Evolutionary conservation across 192 early-diverging fungal genomes (phyloP), one percentile per base, ranked within the genome.

Genomic region (Coemansia sp.): DNA sequence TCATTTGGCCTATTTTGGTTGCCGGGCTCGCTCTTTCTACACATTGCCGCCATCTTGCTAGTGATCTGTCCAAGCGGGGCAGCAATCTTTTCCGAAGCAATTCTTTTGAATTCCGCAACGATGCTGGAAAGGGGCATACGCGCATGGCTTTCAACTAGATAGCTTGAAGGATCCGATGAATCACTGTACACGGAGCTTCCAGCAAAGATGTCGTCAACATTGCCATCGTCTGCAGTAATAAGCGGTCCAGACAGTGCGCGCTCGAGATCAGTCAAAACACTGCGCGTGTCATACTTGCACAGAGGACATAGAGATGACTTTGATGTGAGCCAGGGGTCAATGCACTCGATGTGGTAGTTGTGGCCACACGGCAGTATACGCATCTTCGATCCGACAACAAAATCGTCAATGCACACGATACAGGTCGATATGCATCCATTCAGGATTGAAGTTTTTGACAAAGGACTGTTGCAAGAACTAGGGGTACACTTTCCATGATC

Each of bases 331-430:
- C 85, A 86, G 3, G 78, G 80, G 49, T 86, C 85, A 43, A 86
- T 80, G 62, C 85, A 86, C 32, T 79, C 83, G 10, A 79, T 78
- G 62, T 86, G 85, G 66, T 84, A 86, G 67, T 76, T 75, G 77
- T 86, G 85, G 17, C 80, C 74, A 39, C 84, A 85, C 7, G 84
- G 84, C 58, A 85, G 65, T 37, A 80, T 76, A 45, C 84, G 76
- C 78, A 80, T 77, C 56, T 71, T 74, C 43, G 74, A 73, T 7
- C 83, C 83, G 32, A 71, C 69, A 0, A 69, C 75, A 71, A 84
- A 84, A 50, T 84, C 83, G 39, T 84, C 83, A 38, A 84, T 84
- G 59, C 83, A 84, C n/a, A 84, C 78, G 44, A 76, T 80, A 58
- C 83, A 84, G 5, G 81, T 84, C 43, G 80, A 71, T 56, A 83